These are phyloP conservation scores for Exophiala xenobiotica DNA, from an alignment of 2,329 filamentous ascomycete species.

Conservation along the genomic window DNA sequence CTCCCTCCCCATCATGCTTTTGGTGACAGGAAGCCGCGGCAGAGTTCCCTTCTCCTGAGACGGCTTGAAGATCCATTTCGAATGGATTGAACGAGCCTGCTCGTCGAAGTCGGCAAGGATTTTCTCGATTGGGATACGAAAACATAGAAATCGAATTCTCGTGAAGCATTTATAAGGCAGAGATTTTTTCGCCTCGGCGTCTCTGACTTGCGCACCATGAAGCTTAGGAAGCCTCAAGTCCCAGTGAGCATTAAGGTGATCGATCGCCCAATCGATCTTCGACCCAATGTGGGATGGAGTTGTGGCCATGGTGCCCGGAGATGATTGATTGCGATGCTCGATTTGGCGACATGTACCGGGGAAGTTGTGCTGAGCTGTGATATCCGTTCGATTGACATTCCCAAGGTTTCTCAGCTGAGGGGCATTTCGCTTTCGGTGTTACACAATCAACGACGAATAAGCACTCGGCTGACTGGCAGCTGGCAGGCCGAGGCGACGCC, in stretches of 20 bases:
- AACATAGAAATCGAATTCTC: constrained; percentile 36
- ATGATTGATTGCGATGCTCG: neutral
- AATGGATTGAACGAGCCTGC: constrained; percentile 30
- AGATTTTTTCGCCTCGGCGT: constrained; percentile 12
- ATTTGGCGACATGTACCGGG: neutral
- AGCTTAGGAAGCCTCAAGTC: constrained; percentile 36
- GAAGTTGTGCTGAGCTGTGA: neutral
- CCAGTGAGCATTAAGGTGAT: constrained; percentile 38
- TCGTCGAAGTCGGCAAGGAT: constrained; percentile 37
- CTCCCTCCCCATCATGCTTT: constrained; percentile 27
- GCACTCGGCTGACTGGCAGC: too few relatives aligned
- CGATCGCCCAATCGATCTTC: constrained; percentile 31
- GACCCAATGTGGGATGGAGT: constrained; percentile 21
- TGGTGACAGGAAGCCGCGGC: constrained; percentile 23
- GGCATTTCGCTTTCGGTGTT: too few relatives aligned
- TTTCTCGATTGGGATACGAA: constrained; percentile 29
- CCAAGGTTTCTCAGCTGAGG: too few relatives aligned
- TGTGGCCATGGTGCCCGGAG: constrained; percentile 2
- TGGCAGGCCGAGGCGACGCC: neutral
- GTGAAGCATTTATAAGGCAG: constrained; percentile 33
- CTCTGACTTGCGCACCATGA: constrained; percentile 21
- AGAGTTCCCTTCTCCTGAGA: constrained; percentile 33
- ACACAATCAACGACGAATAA: too few relatives aligned
- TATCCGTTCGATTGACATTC: too few relatives aligned
- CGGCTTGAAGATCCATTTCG: constrained; percentile 32